These are phyloP conservation scores for Parachlorella kessleri DNA, from an alignment of 139 green algal species.

Conservation along the genomic window DNA sequence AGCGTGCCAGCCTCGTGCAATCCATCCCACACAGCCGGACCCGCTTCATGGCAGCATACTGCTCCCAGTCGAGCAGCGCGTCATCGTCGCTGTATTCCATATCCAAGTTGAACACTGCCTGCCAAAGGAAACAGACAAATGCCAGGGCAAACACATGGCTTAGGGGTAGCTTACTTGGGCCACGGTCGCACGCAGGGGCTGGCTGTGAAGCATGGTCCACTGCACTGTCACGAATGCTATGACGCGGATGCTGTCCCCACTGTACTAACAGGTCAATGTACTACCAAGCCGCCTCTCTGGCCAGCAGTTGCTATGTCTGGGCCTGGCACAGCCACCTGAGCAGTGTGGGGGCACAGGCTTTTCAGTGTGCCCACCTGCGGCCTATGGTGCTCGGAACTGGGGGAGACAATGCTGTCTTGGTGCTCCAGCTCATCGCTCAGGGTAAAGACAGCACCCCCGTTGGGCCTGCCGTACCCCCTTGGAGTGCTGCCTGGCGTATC, in stretches of 20 bases:
- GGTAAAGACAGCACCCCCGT: not conserved
- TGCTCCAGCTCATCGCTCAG: not conserved
- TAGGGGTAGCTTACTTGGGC: not conserved
- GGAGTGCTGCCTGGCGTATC: not conserved
- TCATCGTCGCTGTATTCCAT: constrained; percentile 58
- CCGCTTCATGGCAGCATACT: constrained; percentile 47
- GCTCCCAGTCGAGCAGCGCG: constrained; percentile 66
- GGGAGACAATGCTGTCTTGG: not conserved
- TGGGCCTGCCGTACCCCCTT: not conserved
- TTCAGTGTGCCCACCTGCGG: not conserved
- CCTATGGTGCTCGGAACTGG: not conserved
- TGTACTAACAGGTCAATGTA: too few species aligned
- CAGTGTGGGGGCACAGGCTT: too few species aligned
- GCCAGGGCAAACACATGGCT: not conserved
- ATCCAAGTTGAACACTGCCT: constrained; percentile 54
- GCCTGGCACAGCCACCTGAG: not conserved
- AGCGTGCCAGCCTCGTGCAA: constrained; percentile 19
- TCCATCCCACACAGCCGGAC: constrained; percentile 41
- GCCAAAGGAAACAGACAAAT: not conserved
- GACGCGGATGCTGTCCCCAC: not conserved
- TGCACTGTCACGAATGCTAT: not conserved
- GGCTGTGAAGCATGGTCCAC: constrained; percentile 1
- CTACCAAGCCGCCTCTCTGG: too few species aligned
- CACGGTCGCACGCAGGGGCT: not conserved
- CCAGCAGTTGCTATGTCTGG: too few species aligned